Evolutionary conservation across 2,329 filamentous ascomycete species (phyloP).

Genomic region (Shiraia bambusicola): DNA sequence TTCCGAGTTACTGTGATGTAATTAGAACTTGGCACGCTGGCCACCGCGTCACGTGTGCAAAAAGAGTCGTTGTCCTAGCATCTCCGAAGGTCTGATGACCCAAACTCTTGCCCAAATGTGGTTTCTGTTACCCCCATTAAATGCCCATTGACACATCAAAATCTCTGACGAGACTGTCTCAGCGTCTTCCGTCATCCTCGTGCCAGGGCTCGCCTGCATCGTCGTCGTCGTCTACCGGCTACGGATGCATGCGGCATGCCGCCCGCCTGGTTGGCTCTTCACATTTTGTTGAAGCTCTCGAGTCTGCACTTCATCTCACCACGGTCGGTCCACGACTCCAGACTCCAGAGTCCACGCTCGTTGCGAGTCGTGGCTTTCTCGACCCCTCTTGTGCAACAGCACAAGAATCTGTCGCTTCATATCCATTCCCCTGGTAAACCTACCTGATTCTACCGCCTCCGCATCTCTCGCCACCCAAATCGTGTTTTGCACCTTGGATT

Average conservation of each 20-base stretch:
- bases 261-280: slow-evolving; percentile 8
- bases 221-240: slow-evolving; percentile 8
- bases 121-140: slow-evolving; percentile 20
- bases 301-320: slow-evolving; percentile 13
- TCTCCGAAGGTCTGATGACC: too few relatives aligned
- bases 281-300: slow-evolving; percentile 8
- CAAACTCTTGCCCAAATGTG: too few relatives aligned
- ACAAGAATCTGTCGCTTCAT: slow-evolving; percentile 13
- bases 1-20: slow-evolving; percentile 6
- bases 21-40: too few relatives aligned
- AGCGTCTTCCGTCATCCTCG: slow-evolving; percentile 26
- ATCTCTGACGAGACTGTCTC: slow-evolving; percentile 24
- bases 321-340: slow-evolving; percentile 1
- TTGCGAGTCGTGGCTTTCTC: slow-evolving; percentile 20
- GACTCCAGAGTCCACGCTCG: slow-evolving; percentile 1
- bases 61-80: not conserved
- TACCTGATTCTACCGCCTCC: slow-evolving; percentile 12
- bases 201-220: slow-evolving; percentile 21
- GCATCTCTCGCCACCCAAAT: slow-evolving; percentile 17
- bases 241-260: slow-evolving; percentile 17
- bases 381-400: slow-evolving; percentile 10
- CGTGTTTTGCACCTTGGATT: slow-evolving; percentile 10
- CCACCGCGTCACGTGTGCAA: too few relatives aligned
- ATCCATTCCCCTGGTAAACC: slow-evolving; percentile 8
- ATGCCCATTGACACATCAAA: slow-evolving; percentile 34